phyloP scores from a whole-genome alignment of 2,329 filamentous ascomycete species.

The Plectosphaerella plurivora region DNA sequence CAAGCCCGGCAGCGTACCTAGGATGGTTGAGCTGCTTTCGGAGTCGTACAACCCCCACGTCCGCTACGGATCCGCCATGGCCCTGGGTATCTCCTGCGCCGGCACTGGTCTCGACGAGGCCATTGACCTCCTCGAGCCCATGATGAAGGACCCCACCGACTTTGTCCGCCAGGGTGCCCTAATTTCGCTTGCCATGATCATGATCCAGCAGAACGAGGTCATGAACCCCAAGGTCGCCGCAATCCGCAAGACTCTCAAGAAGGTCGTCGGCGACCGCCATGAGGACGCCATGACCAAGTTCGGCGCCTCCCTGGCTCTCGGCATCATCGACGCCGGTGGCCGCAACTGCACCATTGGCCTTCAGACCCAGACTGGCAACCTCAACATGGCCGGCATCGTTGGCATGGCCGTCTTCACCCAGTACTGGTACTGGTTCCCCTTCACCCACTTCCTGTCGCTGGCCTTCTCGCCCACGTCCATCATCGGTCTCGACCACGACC shows the following conservation, averaged over 20 bases:
- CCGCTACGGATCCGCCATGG: slow-evolving; percentile 96
- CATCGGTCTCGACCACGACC: slow-evolving; percentile 88
- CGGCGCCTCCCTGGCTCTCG: slow-evolving; percentile 85
- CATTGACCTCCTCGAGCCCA: slow-evolving; percentile 92
- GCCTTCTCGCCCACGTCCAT: slow-evolving; percentile 96
- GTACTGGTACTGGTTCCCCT: slow-evolving; percentile 99
- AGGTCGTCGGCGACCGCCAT: slow-evolving; percentile 89
- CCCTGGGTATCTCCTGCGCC: slow-evolving; percentile 94
- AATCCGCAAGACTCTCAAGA: slow-evolving; percentile 89
- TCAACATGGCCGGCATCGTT: slow-evolving; percentile 98
- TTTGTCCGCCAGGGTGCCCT: slow-evolving; percentile 96
- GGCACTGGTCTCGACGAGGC: slow-evolving; percentile 95
- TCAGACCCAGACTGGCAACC: slow-evolving; percentile 95
- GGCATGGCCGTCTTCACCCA: slow-evolving; percentile 98
- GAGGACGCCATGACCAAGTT: slow-evolving; percentile 99
- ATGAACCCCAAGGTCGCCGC: slow-evolving; percentile 96
- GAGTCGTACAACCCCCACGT: slow-evolving; percentile 99
- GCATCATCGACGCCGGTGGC: slow-evolving; percentile 96
- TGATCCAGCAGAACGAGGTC: slow-evolving; percentile 98
- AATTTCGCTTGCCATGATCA: slow-evolving; percentile 93
- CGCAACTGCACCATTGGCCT: slow-evolving; percentile 98
- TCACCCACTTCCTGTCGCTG: slow-evolving; percentile 93
- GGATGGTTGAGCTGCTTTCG: slow-evolving; percentile 96
- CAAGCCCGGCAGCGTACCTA: slow-evolving; percentile 92
- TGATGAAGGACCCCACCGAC: slow-evolving; percentile 99